Percentiles rank a stretch among this genome's conserved stretches.
Conservation (phyloP, 345 rosid species). For the Rubroshorea leprosula region DNA sequence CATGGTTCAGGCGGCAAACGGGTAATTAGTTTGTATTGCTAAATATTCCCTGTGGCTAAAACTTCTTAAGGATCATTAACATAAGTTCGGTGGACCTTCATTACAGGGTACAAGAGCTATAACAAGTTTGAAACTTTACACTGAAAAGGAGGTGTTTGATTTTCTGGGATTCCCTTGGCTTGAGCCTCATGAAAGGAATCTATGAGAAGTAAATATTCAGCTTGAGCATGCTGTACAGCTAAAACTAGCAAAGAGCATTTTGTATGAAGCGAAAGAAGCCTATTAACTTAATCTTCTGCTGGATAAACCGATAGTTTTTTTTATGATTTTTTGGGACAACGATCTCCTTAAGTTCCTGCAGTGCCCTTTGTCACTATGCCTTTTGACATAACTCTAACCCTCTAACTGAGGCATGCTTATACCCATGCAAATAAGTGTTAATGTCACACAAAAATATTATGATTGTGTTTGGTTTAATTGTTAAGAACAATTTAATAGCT, state of each 20-base stretch:
- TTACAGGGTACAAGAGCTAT: conserved; percentile 64
- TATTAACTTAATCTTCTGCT: no score
- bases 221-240: neutral
- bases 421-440: no score
- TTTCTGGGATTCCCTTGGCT: conserved; percentile 84
- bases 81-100: conserved; percentile 13
- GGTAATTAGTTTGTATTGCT: conserved; percentile 31
- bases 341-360: no score
- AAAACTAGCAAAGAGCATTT: conserved; percentile 1
- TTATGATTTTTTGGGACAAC: no score
- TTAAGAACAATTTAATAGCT: no score
- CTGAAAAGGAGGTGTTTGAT: conserved; percentile 74
- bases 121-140: conserved; percentile 50
- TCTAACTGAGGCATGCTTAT: no score
- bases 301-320: no score
- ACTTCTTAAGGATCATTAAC: conserved; percentile 10
- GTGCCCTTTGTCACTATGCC: no score
- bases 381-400: no score
- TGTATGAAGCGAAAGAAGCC: no score
- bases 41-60: neutral
- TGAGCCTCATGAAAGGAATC: conserved; percentile 79
- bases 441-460: no score
- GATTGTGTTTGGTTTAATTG: no score
- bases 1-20: conserved; percentile 65
- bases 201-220: conserved; percentile 35